phyloP scores from a whole-genome alignment of 1,284 basidiomycete species.

The Tilletia horrida region DNA sequence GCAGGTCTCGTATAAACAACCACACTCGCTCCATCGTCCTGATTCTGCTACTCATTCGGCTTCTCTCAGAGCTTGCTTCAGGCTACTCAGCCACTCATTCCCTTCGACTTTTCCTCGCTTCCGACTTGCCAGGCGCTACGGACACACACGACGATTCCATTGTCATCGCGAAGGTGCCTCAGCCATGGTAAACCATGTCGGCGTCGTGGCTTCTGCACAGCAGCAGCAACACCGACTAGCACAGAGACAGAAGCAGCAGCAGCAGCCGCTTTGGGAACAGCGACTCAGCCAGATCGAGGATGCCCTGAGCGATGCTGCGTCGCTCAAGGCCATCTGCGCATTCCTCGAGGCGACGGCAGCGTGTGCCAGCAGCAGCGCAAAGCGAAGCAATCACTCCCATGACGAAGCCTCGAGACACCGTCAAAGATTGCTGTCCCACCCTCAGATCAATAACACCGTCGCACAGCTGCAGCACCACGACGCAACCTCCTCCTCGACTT shows the following conservation, averaged over 20 bases:
- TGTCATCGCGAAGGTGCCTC: too few relatives aligned
- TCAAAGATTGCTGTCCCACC: background rate
- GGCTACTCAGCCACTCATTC: too few relatives aligned
- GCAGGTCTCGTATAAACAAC: too few relatives aligned
- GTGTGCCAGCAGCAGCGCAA: background rate
- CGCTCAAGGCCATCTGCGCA: conserved; percentile 5
- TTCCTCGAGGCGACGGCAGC: background rate
- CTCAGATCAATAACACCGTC: background rate
- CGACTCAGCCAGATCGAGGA: background rate
- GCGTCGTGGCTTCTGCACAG: background rate
- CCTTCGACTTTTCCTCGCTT: too few relatives aligned
- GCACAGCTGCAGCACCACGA: background rate
- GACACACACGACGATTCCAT: too few relatives aligned
- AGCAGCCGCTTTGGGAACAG: background rate
- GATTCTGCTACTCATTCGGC: too few relatives aligned
- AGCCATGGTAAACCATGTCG: background rate
- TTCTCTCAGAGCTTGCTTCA: too few relatives aligned
- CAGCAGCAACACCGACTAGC: background rate
- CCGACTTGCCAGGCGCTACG: too few relatives aligned
- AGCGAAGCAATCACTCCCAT: background rate
- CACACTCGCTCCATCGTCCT: too few relatives aligned
- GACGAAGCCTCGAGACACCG: background rate
- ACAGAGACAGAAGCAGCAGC: background rate
- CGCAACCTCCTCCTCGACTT: background rate
- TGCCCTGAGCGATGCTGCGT: background rate